Conservation (phyloP, 164 flowering plant genomes). For the Chimonanthus salicifolius region DNA sequence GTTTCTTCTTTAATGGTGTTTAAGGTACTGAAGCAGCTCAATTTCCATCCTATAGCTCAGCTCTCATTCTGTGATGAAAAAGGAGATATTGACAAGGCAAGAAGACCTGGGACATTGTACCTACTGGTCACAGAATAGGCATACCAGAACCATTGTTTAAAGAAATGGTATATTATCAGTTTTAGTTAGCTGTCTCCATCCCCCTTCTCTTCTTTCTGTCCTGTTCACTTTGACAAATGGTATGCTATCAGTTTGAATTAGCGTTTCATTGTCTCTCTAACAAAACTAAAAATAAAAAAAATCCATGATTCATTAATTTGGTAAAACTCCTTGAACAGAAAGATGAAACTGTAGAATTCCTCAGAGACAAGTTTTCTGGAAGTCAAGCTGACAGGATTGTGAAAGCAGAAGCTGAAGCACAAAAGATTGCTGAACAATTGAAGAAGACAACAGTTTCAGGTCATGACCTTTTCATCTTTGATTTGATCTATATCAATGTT, state of each 20-base stretch:
- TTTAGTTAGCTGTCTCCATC: not conserved
- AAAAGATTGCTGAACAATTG: constrained; percentile 52
- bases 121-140: constrained; percentile 68
- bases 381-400: constrained; percentile 80
- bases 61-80: constrained; percentile 59
- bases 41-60: constrained; percentile 46
- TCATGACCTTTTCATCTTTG: constrained; percentile 7
- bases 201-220: not conserved
- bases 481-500: no score
- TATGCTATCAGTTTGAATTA: not conserved
- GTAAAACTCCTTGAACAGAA: constrained; percentile 34
- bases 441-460: constrained; percentile 71
- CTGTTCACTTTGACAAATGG: no score
- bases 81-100: constrained; percentile 50
- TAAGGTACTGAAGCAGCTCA: constrained; percentile 87
- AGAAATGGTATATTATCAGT: constrained; percentile 44
- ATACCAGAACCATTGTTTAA: constrained; percentile 66
- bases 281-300: not conserved
- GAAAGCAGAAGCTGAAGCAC: constrained; percentile 68
- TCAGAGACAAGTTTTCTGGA: constrained; percentile 70
- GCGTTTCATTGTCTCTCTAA: not conserved
- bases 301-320: not conserved
- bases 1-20: constrained; percentile 25
- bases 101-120: constrained; percentile 70
- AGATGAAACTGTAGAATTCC: constrained; percentile 61